Conservation (phyloP, 1,284 basidiomycete genomes). For the Schizophyllum amplum region DNA sequence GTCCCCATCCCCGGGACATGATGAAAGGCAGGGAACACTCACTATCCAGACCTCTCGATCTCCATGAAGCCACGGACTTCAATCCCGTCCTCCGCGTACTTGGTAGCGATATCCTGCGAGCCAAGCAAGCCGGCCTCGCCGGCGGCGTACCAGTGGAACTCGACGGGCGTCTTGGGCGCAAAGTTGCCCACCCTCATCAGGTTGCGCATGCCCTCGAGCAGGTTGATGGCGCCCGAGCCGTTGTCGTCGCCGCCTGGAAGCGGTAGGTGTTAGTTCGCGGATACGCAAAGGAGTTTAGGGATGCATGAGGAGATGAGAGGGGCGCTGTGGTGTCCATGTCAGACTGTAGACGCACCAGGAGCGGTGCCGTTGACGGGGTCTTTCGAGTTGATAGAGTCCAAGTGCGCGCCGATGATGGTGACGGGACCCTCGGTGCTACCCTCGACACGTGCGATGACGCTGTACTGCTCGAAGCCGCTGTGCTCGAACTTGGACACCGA, state of each 20-base stretch:
- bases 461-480: conserved; percentile 25
- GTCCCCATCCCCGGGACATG: not conserved
- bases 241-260: conserved; percentile 10
- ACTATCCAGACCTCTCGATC: conserved; percentile 48
- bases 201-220: conserved; percentile 39
- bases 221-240: conserved; percentile 23
- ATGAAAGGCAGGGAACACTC: conserved; percentile 9
- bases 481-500: conserved; percentile 49
- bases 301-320: no score
- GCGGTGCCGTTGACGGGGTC: not conserved
- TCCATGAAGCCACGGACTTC: conserved; percentile 40
- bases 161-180: conserved; percentile 37
- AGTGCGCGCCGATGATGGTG: conserved; percentile 43
- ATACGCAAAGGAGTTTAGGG: no score
- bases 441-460: conserved; percentile 3
- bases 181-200: conserved; percentile 29
- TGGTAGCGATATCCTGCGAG: conserved; percentile 52
- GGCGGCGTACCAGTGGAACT: conserved; percentile 51
- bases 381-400: conserved; percentile 12
- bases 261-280: no score
- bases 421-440: conserved; percentile 18
- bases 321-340: no score
- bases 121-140: conserved; percentile 53
- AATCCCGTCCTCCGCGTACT: conserved; percentile 40
- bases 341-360: no score